phyloP scores from a whole-genome alignment of 192 early-diverging fungal genomes.

The Coemansia sp. region DNA sequence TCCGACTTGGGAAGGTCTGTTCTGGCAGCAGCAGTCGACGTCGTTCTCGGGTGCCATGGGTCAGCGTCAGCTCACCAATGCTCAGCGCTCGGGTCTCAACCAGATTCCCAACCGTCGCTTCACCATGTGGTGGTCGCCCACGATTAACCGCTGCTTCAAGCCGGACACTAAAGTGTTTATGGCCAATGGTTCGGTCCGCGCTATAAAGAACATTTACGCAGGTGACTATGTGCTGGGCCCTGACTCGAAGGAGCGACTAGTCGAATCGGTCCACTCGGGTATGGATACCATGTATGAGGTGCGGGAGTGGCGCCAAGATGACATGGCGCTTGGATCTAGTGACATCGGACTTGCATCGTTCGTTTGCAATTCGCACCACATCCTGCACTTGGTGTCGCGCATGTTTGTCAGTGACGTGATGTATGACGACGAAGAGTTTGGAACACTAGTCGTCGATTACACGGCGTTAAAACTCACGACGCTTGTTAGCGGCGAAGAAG shows the following conservation, averaged over 20 bases:
- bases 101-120: constrained; percentile 99
- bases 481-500: neutral
- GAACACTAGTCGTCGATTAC: constrained; percentile 16
- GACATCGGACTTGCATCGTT: neutral
- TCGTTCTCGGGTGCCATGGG: constrained; percentile 87
- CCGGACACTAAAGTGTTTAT: constrained; percentile 63
- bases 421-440: neutral
- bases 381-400: constrained; percentile 27
- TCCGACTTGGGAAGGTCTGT: constrained; percentile 98
- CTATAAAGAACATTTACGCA: constrained; percentile 16
- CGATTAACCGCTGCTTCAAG: constrained; percentile 80
- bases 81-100: constrained; percentile 96
- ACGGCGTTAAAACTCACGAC: neutral
- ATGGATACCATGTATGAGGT: constrained; percentile 29
- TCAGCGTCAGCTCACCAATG: constrained; percentile 98
- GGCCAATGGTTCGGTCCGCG: constrained; percentile 39
- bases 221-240: constrained; percentile 37
- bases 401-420: neutral
- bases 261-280: constrained; percentile 26
- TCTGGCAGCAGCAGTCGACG: constrained; percentile 85
- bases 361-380: constrained; percentile 32
- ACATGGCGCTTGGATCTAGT: neutral
- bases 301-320: constrained; percentile 6
- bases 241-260: constrained; percentile 27
- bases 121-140: constrained; percentile 99